Conservation (phyloP, 805 yeast species). For the Ogataea zsoltii region DNA sequence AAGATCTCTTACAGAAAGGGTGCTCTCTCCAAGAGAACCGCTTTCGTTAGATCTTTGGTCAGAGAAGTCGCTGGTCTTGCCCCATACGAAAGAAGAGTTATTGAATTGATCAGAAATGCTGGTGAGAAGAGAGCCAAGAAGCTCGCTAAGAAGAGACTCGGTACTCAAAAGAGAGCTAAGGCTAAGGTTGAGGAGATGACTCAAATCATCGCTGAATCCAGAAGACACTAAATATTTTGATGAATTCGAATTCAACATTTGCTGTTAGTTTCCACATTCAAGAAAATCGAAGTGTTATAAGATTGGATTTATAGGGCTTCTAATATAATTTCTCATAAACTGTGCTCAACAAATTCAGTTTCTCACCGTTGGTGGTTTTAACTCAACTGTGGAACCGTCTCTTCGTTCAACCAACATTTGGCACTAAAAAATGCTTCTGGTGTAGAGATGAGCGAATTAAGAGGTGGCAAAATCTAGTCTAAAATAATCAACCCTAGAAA, state of each 20-base stretch:
- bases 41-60: constrained; percentile 92
- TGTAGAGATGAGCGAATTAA: constrained; percentile 1
- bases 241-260: constrained; percentile 5
- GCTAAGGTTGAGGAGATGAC: constrained; percentile 99
- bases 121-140: constrained; percentile 99
- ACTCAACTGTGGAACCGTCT: too few species aligned
- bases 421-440: not conserved
- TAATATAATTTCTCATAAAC: constrained; percentile 10
- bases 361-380: too few species aligned
- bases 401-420: too few species aligned
- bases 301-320: constrained; percentile 7
- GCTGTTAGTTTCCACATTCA: constrained; percentile 4
- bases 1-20: constrained; percentile 97
- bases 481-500: not conserved
- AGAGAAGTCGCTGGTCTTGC: constrained; percentile 98
- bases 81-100: constrained; percentile 99
- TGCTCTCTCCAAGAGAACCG: constrained; percentile 91
- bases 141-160: constrained; percentile 99
- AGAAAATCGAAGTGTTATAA: constrained; percentile 7
- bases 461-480: not conserved
- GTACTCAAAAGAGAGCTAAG: constrained; percentile 99
- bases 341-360: constrained; percentile 5
- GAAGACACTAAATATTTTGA: constrained; percentile 68
- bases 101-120: constrained; percentile 99
- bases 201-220: constrained; percentile 93